A percentile compares a stretch with the other conserved stretches of the same genome.
phyloP scores from a whole-genome alignment of 1,139 yeast species.

The Magnusiomyces magnusii region DNA sequence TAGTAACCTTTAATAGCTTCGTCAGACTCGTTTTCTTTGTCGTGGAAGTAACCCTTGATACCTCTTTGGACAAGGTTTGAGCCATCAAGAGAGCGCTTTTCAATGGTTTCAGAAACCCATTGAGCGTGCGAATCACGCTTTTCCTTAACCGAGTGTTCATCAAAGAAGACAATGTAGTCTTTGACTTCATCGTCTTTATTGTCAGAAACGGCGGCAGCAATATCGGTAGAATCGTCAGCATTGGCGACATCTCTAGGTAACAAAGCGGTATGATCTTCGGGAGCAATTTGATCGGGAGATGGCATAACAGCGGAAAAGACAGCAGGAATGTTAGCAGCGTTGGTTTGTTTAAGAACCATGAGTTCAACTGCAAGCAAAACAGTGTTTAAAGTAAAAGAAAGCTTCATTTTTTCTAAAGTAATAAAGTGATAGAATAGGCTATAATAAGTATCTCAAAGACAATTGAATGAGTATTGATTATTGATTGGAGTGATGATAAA shows the following conservation, averaged over 20 bases:
- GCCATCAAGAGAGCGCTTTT: not conserved
- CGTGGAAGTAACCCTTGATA: conserved; percentile 27
- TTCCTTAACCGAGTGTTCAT: conserved; percentile 1
- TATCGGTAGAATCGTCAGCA: not conserved
- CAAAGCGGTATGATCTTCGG: not conserved
- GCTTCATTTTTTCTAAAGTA: not conserved
- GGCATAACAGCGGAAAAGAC: not conserved
- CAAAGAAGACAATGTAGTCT: conserved; percentile 13
- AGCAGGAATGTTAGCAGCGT: not conserved
- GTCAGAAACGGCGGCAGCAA: not conserved
- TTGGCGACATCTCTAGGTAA: not conserved
- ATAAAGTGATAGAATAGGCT: not conserved
- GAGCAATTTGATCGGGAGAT: not conserved
- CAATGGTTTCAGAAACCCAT: conserved; percentile 15
- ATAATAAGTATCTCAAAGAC: no score
- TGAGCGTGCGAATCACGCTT: conserved; percentile 17
- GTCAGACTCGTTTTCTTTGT: conserved; percentile 52
- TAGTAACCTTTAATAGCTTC: conserved; percentile 33
- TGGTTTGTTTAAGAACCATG: not conserved
- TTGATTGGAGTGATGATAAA: not conserved
- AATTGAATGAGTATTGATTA: no score
- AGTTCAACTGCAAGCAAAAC: not conserved
- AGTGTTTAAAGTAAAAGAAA: not conserved
- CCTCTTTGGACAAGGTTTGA: not conserved
- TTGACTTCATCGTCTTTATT: not conserved